These are phyloP conservation scores for Xylaria sp. DNA, from an alignment of 2,329 filamentous ascomycete genomes.

Conservation along the genomic window DNA sequence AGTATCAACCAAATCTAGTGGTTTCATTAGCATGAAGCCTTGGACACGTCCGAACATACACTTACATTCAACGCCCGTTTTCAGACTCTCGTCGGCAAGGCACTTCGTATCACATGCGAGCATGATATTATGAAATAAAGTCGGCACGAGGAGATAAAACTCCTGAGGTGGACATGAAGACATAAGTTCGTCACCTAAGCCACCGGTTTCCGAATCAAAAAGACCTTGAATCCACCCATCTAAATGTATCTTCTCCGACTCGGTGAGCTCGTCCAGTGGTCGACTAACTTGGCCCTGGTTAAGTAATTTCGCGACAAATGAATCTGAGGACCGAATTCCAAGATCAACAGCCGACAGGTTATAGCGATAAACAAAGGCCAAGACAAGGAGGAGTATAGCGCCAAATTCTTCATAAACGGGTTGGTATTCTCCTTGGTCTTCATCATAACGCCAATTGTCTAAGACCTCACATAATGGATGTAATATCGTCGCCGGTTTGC, in stretches of 20 bases:
- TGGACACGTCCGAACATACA: constrained; percentile 31
- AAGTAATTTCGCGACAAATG: constrained; percentile 76
- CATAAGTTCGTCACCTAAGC: constrained; percentile 83
- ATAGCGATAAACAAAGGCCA: constrained; percentile 82
- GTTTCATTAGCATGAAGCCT: constrained; percentile 39
- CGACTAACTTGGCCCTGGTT: constrained; percentile 68
- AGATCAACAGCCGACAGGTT: constrained; percentile 72
- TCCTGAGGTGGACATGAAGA: constrained; percentile 84
- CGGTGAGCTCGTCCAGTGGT: constrained; percentile 68
- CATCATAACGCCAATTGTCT: constrained; percentile 83
- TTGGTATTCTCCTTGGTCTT: constrained; percentile 86
- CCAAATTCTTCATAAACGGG: constrained; percentile 89
- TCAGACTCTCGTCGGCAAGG: constrained; percentile 76
- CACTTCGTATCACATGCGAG: constrained; percentile 74
- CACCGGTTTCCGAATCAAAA: constrained; percentile 78
- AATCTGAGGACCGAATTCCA: constrained; percentile 68
- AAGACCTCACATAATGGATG: constrained; percentile 79
- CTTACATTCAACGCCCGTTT: constrained; percentile 80
- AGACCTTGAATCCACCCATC: constrained; percentile 81
- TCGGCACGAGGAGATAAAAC: constrained; percentile 82
- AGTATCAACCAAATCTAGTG: constrained; percentile 77
- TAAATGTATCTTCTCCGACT: constrained; percentile 73
- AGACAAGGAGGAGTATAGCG: constrained; percentile 76
- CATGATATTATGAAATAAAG: constrained; percentile 80
- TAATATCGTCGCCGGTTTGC: constrained; percentile 75